These are phyloP conservation scores for Diplodia scrobiculata DNA, from an alignment of 2,329 filamentous ascomycete species.

Conservation along the genomic window DNA sequence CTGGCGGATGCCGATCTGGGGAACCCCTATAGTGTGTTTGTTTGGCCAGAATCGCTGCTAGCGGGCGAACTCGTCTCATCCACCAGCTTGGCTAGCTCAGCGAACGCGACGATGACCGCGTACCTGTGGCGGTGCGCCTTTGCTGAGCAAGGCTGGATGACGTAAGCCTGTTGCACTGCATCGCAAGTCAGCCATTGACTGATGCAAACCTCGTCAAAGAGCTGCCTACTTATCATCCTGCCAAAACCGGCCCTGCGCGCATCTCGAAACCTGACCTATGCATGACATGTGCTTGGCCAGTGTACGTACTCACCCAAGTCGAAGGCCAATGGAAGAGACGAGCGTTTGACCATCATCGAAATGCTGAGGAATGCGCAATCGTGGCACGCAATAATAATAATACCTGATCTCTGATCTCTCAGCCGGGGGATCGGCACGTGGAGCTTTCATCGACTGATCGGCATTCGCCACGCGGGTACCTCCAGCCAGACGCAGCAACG, in stretches of 20 bases:
- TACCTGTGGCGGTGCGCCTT: constrained; percentile 7
- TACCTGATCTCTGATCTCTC: neutral
- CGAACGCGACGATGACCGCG: neutral
- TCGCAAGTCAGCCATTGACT: neutral
- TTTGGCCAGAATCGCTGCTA: neutral
- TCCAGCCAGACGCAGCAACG: neutral
- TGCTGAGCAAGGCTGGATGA: neutral
- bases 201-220: neutral
- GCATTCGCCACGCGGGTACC: constrained; percentile 2
- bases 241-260: neutral
- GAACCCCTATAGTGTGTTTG: neutral
- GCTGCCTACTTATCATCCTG: constrained; percentile 1
- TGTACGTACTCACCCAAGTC: neutral
- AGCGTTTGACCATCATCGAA: too few species aligned
- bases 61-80: neutral
- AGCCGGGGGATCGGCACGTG: neutral
- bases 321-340: too few species aligned
- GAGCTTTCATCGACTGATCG: neutral
- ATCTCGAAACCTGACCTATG: neutral
- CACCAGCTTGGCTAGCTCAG: neutral
- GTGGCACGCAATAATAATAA: neutral
- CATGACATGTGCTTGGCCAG: neutral
- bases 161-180: neutral
- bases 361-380: too few species aligned
- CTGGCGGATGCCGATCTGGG: constrained; percentile 12